Conservation (phyloP, 306 rosid genomes). For the Vachellia collinsii region DNA sequence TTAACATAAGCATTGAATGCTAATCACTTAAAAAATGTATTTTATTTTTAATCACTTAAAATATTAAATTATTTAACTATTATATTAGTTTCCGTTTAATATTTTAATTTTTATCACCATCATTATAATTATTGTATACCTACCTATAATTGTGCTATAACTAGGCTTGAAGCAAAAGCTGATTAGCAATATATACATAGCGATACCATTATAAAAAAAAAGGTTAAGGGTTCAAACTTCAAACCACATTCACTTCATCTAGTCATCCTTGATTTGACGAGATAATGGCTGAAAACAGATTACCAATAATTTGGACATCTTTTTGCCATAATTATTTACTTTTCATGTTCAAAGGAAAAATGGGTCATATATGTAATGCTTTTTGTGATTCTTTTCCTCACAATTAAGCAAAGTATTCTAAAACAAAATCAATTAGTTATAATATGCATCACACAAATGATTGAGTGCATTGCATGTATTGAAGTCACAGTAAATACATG, state of each 20-base stretch:
- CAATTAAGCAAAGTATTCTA: constrained; percentile 32
- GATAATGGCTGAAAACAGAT: constrained; percentile 31
- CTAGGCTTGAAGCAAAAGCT: background rate
- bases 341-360: background rate
- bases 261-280: constrained; percentile 23
- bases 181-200: background rate
- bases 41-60: too few relatives aligned
- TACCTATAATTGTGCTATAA: background rate
- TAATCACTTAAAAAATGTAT: too few relatives aligned
- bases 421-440: background rate
- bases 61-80: too few relatives aligned
- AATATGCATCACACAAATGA: background rate
- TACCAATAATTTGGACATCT: constrained; percentile 36
- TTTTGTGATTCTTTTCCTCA: constrained; percentile 1
- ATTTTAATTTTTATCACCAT: background rate
- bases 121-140: background rate
- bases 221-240: constrained; percentile 20
- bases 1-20: too few relatives aligned
- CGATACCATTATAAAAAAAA: background rate
- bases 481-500: background rate
- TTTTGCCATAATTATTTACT: background rate
- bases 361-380: constrained; percentile 25
- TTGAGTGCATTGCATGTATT: background rate
- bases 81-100: background rate
- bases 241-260: constrained; percentile 43